Conservation (phyloP, 2,329 filamentous ascomycete genomes). For the Colletotrichum abscissum region DNA sequence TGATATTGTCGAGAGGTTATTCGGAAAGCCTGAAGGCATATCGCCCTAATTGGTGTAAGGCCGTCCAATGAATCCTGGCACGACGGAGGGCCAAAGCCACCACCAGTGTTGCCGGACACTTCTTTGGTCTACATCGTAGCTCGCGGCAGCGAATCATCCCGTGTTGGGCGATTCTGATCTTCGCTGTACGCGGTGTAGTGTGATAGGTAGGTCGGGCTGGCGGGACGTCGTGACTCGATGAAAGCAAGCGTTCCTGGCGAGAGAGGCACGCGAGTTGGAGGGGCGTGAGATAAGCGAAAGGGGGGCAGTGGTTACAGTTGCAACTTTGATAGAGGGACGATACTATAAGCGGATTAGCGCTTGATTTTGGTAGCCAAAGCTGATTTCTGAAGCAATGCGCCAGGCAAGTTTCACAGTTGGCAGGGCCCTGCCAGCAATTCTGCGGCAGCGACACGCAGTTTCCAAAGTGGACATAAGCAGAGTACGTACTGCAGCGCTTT, state of each 20-base stretch:
- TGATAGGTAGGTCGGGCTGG: neutral
- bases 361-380: conserved; percentile 46
- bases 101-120: conserved; percentile 6
- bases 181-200: conserved; percentile 4
- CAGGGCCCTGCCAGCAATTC: conserved; percentile 37
- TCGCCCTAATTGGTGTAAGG: neutral
- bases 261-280: conserved; percentile 36
- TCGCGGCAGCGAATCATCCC: conserved; percentile 20
- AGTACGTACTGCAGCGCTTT: conserved; percentile 10
- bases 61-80: conserved; percentile 14
- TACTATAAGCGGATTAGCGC: conserved; percentile 43
- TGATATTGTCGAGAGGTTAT: conserved; percentile 7
- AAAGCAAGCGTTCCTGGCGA: conserved; percentile 16
- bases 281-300: conserved; percentile 38
- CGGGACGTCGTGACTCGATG: conserved; percentile 3
- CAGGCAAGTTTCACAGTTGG: conserved; percentile 62
- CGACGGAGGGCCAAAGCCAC: neutral
- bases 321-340: conserved; percentile 23
- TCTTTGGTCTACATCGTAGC: conserved; percentile 16
- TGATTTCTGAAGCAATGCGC: conserved; percentile 61
- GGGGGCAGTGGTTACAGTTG: conserved; percentile 39
- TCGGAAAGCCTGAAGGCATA: conserved; percentile 5
- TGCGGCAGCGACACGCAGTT: conserved; percentile 33
- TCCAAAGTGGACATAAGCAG: neutral
- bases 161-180: neutral